Conservation (phyloP, 257 asterid species). For the Mitragyna speciosa region DNA sequence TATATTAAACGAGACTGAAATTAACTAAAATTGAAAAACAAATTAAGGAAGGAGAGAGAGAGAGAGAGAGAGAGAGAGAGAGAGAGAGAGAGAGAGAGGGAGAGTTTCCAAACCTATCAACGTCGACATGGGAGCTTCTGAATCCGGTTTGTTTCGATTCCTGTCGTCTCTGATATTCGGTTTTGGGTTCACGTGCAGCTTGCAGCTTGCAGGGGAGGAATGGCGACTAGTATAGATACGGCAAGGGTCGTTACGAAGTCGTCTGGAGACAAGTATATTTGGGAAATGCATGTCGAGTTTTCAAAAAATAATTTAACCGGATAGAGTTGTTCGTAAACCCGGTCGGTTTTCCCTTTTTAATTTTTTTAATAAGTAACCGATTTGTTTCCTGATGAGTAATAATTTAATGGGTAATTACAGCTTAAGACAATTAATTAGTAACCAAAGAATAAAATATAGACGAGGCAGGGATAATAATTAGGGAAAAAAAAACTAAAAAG, state of each 20-base stretch:
- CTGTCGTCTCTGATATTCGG: not conserved
- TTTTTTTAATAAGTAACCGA: not conserved
- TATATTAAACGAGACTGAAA: not conserved
- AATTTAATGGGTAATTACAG: not conserved
- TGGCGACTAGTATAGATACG: not conserved
- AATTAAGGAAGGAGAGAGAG: no score
- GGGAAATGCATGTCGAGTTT: no score
- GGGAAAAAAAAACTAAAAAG: not conserved
- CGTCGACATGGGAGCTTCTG: constrained; percentile 23
- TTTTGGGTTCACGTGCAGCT: constrained; percentile 6
- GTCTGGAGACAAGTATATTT: not conserved
- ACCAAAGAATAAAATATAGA: not conserved
- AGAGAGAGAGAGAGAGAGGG: not conserved
- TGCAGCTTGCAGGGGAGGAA: constrained; percentile 7
- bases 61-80: not conserved
- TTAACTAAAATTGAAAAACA: not conserved
- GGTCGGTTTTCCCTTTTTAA: no score
- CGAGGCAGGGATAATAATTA: not conserved
- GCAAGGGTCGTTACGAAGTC: not conserved
- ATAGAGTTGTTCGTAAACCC: not conserved
- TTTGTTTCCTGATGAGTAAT: not conserved
- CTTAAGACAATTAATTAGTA: not conserved
- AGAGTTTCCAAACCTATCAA: constrained; percentile 12
- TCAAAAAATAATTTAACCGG: not conserved
- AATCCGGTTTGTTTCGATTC: not conserved